These are phyloP conservation scores for Aspergillus cejpii DNA, from an alignment of 2,329 filamentous ascomycete species.

Conservation along the genomic window DNA sequence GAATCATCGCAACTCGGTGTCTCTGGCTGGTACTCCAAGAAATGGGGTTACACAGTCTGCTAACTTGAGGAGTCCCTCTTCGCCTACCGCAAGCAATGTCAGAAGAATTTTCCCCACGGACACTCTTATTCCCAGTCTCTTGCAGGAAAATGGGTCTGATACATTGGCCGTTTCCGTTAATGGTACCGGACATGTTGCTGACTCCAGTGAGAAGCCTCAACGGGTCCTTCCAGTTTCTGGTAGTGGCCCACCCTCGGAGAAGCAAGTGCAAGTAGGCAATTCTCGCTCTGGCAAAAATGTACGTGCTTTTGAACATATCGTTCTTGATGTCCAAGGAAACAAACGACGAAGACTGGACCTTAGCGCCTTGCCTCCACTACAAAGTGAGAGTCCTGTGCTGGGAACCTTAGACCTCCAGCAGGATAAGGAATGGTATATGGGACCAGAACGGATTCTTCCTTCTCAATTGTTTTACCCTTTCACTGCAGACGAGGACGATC, in stretches of 20 bases:
- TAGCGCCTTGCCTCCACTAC: constrained; percentile 1
- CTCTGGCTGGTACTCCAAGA: not conserved
- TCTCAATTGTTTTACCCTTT: constrained; percentile 42
- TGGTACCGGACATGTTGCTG: not conserved
- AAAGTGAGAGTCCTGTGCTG: not conserved
- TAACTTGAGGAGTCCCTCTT: not conserved
- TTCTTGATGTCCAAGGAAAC: constrained; percentile 23
- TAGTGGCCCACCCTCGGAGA: not conserved
- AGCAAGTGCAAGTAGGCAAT: not conserved
- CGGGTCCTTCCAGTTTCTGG: not conserved
- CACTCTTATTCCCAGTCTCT: not conserved
- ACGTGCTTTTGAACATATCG: constrained; percentile 20
- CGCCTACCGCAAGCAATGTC: not conserved
- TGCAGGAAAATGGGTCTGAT: not conserved
- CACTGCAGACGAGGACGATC: constrained; percentile 23
- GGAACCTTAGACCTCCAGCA: not conserved
- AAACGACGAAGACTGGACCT: constrained; percentile 29
- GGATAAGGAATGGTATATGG: constrained; percentile 33
- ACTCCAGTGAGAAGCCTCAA: not conserved
- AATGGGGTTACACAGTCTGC: not conserved
- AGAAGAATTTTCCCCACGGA: not conserved
- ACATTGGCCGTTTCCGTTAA: not conserved
- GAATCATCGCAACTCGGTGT: not conserved
- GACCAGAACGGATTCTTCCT: constrained; percentile 31
- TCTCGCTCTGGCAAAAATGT: not conserved